A percentile compares a stretch with the other conserved stretches of the same genome.
Evolutionary conservation across 2,329 filamentous ascomycete species (phyloP).

Genomic region (Zymoseptoria pseudotritici): DNA sequence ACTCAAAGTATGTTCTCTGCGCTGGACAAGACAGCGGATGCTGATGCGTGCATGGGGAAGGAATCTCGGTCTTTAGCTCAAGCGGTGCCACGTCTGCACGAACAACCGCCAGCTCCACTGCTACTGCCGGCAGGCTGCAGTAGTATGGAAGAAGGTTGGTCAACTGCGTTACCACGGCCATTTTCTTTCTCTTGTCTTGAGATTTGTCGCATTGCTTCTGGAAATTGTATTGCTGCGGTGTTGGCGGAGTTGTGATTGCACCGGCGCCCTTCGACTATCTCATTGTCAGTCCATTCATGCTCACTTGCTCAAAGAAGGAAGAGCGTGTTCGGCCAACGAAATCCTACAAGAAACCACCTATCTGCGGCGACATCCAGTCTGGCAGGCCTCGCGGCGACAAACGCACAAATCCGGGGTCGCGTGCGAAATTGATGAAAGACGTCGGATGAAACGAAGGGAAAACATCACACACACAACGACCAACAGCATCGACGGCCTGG

Average conservation of each 20-base stretch:
- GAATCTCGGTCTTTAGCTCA: neutral
- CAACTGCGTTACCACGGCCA: neutral
- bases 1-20: neutral
- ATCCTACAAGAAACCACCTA: neutral
- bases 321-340: neutral
- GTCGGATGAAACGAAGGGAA: neutral
- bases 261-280: neutral
- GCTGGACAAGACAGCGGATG: slow-evolving; percentile 2
- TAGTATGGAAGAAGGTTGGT: neutral
- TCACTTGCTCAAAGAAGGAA: neutral
- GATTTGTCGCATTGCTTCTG: neutral
- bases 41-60: slow-evolving; percentile 2
- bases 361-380: neutral
- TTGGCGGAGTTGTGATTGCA: neutral
- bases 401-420: slow-evolving; percentile 7
- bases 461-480: neutral
- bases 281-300: neutral
- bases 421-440: slow-evolving; percentile 5
- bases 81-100: slow-evolving; percentile 11
- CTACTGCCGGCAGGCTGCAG: slow-evolving; percentile 6
- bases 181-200: neutral
- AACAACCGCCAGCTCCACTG: slow-evolving; percentile 4
- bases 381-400: neutral
- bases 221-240: neutral
- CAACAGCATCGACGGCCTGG: neutral